Evolutionary conservation across 148 eudicot genomes (phyloP).

Genomic region (Rhododendron simsii): DNA sequence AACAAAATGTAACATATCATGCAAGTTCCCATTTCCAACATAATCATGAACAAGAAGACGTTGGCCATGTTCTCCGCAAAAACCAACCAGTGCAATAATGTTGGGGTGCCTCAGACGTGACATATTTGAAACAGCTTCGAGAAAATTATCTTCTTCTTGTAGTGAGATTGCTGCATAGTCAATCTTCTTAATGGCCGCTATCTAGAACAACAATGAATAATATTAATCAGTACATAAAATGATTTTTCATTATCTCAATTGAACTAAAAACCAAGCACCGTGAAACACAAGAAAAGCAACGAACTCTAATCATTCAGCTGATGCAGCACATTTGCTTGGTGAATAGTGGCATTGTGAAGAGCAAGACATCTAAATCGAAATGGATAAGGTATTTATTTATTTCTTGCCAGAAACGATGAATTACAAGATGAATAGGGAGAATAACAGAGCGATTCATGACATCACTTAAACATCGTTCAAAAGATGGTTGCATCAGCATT

Average conservation of each 20-base stretch:
- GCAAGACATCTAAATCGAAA: not conserved
- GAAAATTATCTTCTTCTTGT: conserved; percentile 94
- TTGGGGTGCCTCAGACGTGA: conserved; percentile 93
- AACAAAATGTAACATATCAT: conserved; percentile 86
- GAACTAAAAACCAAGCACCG: not conserved
- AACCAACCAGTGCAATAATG: conserved; percentile 73
- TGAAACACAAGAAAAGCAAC: not conserved
- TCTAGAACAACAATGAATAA: conserved; percentile 30
- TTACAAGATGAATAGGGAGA: not conserved
- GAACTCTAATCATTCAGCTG: not conserved
- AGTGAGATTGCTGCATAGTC: conserved; percentile 89
- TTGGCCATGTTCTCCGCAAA: conserved; percentile 89
- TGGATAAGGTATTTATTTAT: not conserved
- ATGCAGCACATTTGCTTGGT: not conserved
- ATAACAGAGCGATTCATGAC: not conserved
- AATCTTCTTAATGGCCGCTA: conserved; percentile 82
- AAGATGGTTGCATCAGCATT: not conserved
- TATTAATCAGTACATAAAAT: not conserved
- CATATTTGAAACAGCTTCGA: conserved; percentile 95
- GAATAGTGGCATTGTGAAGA: not conserved
- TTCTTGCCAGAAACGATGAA: not conserved
- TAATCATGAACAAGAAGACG: conserved; percentile 87
- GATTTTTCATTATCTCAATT: not conserved
- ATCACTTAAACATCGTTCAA: conserved; percentile 3
- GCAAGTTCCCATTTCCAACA: conserved; percentile 74